A percentile compares a stretch with the other conserved stretches of the same genome.
These are phyloP conservation scores for Trichoderma sp. DNA, from an alignment of 2,329 filamentous ascomycete genomes.

Conservation along the genomic window DNA sequence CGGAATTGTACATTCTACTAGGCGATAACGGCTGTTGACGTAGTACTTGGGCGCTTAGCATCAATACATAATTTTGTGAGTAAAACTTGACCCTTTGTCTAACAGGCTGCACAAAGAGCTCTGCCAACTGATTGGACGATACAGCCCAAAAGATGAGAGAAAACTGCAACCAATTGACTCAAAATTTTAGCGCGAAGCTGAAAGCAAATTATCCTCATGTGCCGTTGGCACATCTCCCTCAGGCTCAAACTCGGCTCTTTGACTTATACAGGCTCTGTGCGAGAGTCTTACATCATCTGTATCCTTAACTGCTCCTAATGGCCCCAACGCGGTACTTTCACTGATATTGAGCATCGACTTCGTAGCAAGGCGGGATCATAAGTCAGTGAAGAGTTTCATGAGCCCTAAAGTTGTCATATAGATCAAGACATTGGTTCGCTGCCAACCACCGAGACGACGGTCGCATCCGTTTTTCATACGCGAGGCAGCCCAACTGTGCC, in stretches of 20 bases:
- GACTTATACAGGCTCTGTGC: not conserved
- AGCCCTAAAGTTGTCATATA: not conserved
- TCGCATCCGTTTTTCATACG: not conserved
- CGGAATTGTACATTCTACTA: not conserved
- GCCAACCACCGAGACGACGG: not conserved
- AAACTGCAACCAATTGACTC: not conserved
- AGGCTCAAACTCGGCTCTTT: not conserved
- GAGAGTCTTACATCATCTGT: not conserved
- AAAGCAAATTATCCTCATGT: not conserved
- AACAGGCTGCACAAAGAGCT: no score
- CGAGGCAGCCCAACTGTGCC: rapidly evolving
- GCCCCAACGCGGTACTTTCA: not conserved
- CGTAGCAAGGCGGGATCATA: not conserved
- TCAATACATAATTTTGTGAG: no score
- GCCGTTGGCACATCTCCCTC: not conserved
- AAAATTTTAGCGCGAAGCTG: not conserved
- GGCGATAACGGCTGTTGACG: not conserved
- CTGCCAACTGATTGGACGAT: no score
- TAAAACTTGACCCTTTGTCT: no score
- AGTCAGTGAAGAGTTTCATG: not conserved
- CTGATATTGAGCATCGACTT: not conserved
- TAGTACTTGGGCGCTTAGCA: no score
- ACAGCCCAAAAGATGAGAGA: not conserved
- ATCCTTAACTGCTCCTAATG: not conserved
- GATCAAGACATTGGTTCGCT: not conserved